Base-by-base conservation (phyloP, 495 filamentous ascomycete genomes). In the Neurospora sp. region DNA sequence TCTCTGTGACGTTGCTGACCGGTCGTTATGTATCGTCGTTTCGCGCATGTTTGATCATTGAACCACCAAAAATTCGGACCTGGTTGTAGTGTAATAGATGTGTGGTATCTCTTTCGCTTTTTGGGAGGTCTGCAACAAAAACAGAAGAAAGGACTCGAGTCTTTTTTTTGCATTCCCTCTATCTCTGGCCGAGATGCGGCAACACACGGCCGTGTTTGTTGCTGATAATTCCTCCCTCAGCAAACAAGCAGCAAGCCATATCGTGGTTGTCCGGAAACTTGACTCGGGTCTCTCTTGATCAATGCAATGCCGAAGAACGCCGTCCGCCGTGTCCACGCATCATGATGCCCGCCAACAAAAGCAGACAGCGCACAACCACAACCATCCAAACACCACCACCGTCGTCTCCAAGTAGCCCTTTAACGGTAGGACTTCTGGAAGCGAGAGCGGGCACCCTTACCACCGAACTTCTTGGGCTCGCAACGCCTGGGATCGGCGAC, bases 401-500 rank as follows among this genome's bases (percentile, higher is more conserved):
- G 41, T 35, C 53, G 27, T 65, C 53, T 65, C 53, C 42, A 73
- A 74, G 72, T 74, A 71, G 72, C 71, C 75, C 73, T 77, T 89
- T 86, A 90, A 89, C 88, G 88, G 82, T 90, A 90, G 76, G 88
- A 90, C 83, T 90, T 99, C 88, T 99, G 96, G 93, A 94, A 99
- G 81, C 94, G 90, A 80, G 96, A 87, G 79, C 96, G 92, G 78
- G 96, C 96, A 89, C 96, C 96, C 77, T 91, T 93, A 88, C 93
- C 90, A 80, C 89, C 90, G 80, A 96, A 94, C 87, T 95, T 95
- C 92, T 96, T 96, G 75, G 93, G 93, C 86, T 96, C 93, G 82
- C 92, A 91, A 74, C 96, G 92, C 78, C 95, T 88, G 89, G 97
- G 97, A 82, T 99, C 96, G 83, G 96, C 96, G 77, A 99, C 96